Percentiles rank a stretch among this genome's conserved stretches.
These are phyloP conservation scores for Fraxinus dipetala DNA, from an alignment of 305 asterid genomes.

Conservation along the genomic window DNA sequence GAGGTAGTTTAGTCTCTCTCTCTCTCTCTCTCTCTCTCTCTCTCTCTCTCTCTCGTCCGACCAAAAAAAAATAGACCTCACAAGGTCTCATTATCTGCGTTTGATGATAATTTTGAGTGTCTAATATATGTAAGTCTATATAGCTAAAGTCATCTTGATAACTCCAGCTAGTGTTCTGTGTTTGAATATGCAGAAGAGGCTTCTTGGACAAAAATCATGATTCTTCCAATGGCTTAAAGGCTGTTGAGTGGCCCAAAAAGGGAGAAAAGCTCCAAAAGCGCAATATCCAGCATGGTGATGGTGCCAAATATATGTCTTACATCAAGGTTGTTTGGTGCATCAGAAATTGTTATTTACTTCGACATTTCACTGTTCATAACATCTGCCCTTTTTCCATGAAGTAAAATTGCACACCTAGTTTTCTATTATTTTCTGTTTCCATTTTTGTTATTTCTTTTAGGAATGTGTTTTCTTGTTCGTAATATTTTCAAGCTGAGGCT, in stretches of 20 bases:
- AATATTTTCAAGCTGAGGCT: conserved; percentile 13
- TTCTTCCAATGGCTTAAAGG: conserved; percentile 49
- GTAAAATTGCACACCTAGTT: background rate
- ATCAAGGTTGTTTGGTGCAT: conserved; percentile 59
- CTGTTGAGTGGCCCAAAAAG: conserved; percentile 35
- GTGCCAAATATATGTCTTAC: conserved; percentile 90
- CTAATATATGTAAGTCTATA: conserved; percentile 1
- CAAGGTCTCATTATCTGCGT: conserved; percentile 10
- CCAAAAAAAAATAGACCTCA: background rate
- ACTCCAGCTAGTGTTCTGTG: conserved; percentile 18
- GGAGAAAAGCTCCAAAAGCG: conserved; percentile 57
- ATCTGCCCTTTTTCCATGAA: background rate
- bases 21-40: conserved; percentile 5
- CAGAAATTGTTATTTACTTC: conserved; percentile 17
- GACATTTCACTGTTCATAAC: background rate
- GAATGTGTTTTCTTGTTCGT: conserved; percentile 13
- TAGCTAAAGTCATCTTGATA: background rate
- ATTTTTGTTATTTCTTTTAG: conserved; percentile 17
- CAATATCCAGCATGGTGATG: conserved; percentile 65
- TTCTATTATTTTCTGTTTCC: background rate
- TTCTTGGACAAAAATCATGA: conserved; percentile 40
- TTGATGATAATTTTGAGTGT: conserved; percentile 4
- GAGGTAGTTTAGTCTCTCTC: conserved; percentile 38
- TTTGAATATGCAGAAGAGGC: conserved; percentile 53
- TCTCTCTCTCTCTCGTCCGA: conserved; percentile 2